phyloP scores from a whole-genome alignment of 192 early-diverging fungal species.

The Mortierella hygrophila region DNA sequence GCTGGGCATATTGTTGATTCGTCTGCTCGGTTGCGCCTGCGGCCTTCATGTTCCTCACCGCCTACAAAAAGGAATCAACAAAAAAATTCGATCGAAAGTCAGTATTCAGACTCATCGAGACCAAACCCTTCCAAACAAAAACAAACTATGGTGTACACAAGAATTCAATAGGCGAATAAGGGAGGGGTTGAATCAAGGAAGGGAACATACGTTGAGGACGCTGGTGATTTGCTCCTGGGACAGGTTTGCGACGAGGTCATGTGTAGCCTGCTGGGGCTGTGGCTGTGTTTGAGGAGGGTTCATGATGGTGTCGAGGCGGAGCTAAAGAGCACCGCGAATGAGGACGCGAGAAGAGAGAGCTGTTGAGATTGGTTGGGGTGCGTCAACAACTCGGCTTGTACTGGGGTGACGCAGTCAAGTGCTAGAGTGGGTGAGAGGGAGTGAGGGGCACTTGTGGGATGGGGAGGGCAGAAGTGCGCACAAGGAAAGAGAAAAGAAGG shows the following conservation, averaged over 20 bases:
- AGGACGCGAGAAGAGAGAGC: neutral
- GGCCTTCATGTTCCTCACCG: constrained; percentile 63
- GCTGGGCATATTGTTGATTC: constrained; percentile 78
- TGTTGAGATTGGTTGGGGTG: neutral
- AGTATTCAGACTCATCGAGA: neutral
- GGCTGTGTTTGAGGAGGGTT: constrained; percentile 39
- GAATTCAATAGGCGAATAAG: neutral
- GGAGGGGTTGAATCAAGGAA: neutral
- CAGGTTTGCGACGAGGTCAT: constrained; percentile 48
- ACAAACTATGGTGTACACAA: neutral
- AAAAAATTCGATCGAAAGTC: neutral
- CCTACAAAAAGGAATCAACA: constrained; percentile 3
- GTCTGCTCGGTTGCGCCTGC: constrained; percentile 84
- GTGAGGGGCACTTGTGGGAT: neutral
- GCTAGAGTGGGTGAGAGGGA: neutral
- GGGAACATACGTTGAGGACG: constrained; percentile 36
- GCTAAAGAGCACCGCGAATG: neutral
- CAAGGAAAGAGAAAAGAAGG: too few species aligned
- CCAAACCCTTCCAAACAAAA: neutral
- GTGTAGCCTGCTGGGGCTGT: constrained; percentile 22
- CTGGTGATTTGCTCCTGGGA: constrained; percentile 51
- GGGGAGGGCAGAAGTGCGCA: too few species aligned
- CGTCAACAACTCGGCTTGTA: neutral
- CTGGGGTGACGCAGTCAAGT: neutral
- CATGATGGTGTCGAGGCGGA: constrained; percentile 23